Conservation (phyloP, 345 rosid species). For the Isatis tinctoria region DNA sequence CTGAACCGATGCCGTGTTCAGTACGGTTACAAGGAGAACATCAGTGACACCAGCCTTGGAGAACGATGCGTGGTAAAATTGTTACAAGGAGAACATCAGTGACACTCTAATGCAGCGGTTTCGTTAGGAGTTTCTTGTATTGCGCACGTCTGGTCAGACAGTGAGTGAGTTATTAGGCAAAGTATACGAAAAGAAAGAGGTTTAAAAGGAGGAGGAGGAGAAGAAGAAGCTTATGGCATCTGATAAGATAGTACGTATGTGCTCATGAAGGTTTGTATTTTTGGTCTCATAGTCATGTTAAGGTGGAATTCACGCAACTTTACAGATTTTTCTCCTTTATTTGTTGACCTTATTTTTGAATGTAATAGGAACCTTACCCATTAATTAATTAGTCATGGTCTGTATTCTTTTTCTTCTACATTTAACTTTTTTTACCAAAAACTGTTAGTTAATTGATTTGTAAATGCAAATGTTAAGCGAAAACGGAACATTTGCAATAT, state of each 20-base stretch:
- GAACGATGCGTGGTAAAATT: too few species aligned
- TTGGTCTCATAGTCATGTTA: background rate
- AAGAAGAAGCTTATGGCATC: background rate
- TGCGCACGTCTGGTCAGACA: too few species aligned
- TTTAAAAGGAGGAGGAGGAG: background rate
- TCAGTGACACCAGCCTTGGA: too few species aligned
- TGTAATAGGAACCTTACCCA: too few species aligned
- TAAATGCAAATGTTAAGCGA: background rate
- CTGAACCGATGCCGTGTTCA: background rate
- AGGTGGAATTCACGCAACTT: background rate
- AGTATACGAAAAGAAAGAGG: background rate
- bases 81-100: too few species aligned
- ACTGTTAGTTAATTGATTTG: background rate
- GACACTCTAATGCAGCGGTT: too few species aligned
- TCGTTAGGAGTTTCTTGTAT: too few species aligned
- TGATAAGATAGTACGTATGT: background rate
- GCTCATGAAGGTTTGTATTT: background rate
- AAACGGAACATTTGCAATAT: background rate
- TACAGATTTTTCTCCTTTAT: too few species aligned
- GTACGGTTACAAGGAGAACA: too few species aligned
- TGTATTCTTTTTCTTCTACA: background rate
- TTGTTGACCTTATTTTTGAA: too few species aligned
- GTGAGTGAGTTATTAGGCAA: background rate
- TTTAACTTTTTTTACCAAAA: background rate
- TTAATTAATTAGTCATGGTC: background rate